Base-by-base conservation (phyloP, 2,329 filamentous ascomycete species). In the Basipetospora chlamydospora region DNA sequence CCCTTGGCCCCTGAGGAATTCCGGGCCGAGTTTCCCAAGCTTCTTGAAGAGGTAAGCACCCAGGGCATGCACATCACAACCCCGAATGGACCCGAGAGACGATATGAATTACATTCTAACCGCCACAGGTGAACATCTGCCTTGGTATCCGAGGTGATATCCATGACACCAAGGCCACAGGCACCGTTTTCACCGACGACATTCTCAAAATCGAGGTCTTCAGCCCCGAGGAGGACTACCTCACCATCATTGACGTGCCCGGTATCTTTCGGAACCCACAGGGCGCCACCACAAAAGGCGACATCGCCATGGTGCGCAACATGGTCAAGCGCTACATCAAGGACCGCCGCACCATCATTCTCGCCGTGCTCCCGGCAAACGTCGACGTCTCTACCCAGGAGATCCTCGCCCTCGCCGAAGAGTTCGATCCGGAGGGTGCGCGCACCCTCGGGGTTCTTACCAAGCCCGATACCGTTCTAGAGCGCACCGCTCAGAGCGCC, bases 341-440 rank as follows among this genome's bases (percentile, higher is more conserved):
- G 5, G 52, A 68, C 20, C 42, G 43, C 0, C 54, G 66, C 0
- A 70, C 66, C 3, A 68, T 71, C 2, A 64, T 67, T 12, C 53
- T 70, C 18, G 50, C 58, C 0, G 62, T 66, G 0, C 45, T 66
- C 3, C 57, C 56, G 0, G 56, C 58, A 8, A 59, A 57, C 21
- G 54, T 57, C 3, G 63, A 70, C 35, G 50, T 64, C 20, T 57
- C 55, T 0, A 66, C 55, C 0, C 61, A 67, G 35, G 55, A 60
- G 23, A 65, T 68, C 26, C 46, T 67, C 1, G 47, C 57, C 18
- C 45, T 59, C 28, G 60, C 62, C 0, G 46, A 49, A 15, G 45
- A 55, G 9, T 41, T 46, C 17, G 61, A 66, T 42, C 42, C 40
- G 0, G 39, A 44, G 4, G 58, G 60, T 0, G 41, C 46, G 22